phyloP scores from a whole-genome alignment of 768 basidiomycete species.

The Erythrobasidium yunnanense region DNA sequence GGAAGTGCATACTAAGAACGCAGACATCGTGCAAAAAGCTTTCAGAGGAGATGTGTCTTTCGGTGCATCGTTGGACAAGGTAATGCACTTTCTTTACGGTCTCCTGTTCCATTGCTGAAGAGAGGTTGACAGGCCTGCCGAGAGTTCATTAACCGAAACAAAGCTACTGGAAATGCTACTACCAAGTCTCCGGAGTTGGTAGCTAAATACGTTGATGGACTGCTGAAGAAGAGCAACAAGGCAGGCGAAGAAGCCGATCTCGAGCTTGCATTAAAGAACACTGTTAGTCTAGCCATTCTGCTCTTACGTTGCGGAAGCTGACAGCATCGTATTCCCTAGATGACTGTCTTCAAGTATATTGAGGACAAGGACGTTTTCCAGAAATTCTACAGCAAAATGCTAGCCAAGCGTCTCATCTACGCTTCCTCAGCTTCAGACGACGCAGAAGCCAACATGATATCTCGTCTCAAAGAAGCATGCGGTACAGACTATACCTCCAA shows the following conservation, averaged over 20 bases:
- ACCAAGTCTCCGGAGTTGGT: conserved; percentile 84
- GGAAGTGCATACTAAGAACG: conserved; percentile 83
- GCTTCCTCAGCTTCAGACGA: conserved; percentile 88
- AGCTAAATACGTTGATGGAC: conserved; percentile 78
- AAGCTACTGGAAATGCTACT: conserved; percentile 66
- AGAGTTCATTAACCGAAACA: conserved; percentile 88
- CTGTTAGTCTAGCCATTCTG: conserved; percentile 49
- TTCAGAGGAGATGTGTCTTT: conserved; percentile 90
- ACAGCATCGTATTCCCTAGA: conserved; percentile 47
- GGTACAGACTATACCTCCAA: conserved; percentile 97
- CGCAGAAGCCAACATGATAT: conserved; percentile 93
- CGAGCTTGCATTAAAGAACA: conserved; percentile 77
- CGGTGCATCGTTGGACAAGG: conserved; percentile 71
- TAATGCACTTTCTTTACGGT: conserved; percentile 29
- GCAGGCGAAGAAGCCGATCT: conserved; percentile 81
- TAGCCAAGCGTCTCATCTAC: conserved; percentile 84
- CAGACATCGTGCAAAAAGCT: conserved; percentile 71
- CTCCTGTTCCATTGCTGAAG: not conserved
- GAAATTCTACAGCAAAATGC: conserved; percentile 87
- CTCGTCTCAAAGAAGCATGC: conserved; percentile 89
- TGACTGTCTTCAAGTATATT: conserved; percentile 95
- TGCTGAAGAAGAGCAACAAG: conserved; percentile 90
- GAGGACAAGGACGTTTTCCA: conserved; percentile 99
- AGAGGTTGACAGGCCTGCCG: conserved; percentile 60
- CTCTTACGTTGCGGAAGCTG: not conserved